Evolutionary conservation across 805 yeast species (phyloP).

Genomic region (Ogataea populi-albae): DNA sequence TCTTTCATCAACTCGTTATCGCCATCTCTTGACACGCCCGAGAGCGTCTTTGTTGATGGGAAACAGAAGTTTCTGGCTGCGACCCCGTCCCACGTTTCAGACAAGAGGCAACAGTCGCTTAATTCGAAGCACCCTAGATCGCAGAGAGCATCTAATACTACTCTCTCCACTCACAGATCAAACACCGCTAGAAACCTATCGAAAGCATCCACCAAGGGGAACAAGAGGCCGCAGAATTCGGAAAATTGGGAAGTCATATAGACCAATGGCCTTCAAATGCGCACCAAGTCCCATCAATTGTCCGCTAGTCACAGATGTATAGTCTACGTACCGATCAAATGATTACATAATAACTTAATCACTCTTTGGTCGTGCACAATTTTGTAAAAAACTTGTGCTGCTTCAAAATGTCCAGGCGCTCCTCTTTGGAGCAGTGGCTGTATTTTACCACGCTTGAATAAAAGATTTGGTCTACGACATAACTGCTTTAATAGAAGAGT

Average conservation of each 20-base stretch:
- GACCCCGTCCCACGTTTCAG: too few species aligned
- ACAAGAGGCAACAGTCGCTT: too few species aligned
- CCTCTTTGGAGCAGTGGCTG: too few species aligned
- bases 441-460: too few species aligned
- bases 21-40: too few species aligned
- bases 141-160: too few species aligned
- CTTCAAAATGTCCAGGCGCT: slow-evolving; percentile 4
- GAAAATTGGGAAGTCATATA: slow-evolving; percentile 30
- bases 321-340: too few species aligned
- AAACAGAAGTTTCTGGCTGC: background rate
- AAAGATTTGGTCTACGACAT: slow-evolving; percentile 2
- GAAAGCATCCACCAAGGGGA: slow-evolving; percentile 1
- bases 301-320: too few species aligned
- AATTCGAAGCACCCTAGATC: too few species aligned
- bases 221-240: slow-evolving; percentile 3
- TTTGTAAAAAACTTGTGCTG: slow-evolving; percentile 3
- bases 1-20: slow-evolving; percentile 13
- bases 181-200: background rate
- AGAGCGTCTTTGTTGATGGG: background rate
- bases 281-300: background rate
- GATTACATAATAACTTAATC: too few species aligned
- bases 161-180: background rate
- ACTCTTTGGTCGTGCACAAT: too few species aligned
- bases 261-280: background rate
- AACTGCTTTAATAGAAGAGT: too few species aligned